Evolutionary conservation across 352 stramenopile genomes (phyloP).

Genomic region (Phytopythium mirpurense): DNA sequence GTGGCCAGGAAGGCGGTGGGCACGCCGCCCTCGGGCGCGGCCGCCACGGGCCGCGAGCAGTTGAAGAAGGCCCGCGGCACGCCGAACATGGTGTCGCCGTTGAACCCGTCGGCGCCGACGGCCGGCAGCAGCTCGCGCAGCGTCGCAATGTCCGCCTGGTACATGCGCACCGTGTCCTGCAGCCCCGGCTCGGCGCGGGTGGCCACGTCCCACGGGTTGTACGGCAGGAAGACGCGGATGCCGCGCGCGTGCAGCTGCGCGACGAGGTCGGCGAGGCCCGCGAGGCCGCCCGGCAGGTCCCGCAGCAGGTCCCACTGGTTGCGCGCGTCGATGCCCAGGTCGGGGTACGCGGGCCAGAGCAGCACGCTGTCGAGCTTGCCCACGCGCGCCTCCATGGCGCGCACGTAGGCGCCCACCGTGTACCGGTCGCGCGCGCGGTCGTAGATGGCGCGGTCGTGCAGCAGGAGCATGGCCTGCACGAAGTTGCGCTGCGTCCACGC

Average conservation of each 20-base stretch:
- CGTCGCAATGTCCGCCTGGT: constrained; percentile 60
- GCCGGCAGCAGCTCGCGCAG: constrained; percentile 32
- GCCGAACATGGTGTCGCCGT: constrained; percentile 87
- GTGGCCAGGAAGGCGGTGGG: constrained; percentile 51
- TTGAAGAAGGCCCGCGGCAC: constrained; percentile 80
- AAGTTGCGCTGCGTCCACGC: constrained; percentile 80
- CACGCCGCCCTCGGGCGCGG: constrained; percentile 59
- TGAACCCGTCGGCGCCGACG: constrained; percentile 69
- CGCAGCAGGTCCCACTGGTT: constrained; percentile 77
- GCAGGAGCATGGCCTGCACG: constrained; percentile 71
- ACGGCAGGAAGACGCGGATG: constrained; percentile 71
- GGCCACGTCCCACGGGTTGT: constrained; percentile 81
- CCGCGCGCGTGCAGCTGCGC: constrained; percentile 50
- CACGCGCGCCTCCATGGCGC: constrained; percentile 42
- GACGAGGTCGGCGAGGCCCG: constrained; percentile 39
- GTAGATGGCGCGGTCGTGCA: constrained; percentile 73
- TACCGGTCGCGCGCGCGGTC: constrained; percentile 56
- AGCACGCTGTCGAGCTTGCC: constrained; percentile 74
- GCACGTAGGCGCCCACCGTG: constrained; percentile 67
- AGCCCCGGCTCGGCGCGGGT: constrained; percentile 52
- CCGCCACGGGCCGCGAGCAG: constrained; percentile 50
- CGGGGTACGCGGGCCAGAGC: constrained; percentile 79
- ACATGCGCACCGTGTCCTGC: constrained; percentile 60
- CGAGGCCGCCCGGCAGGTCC: constrained; percentile 47
- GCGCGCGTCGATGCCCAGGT: constrained; percentile 77